These are phyloP conservation scores for Skeletonema menzelii DNA, from an alignment of 108 stramenopile species.

Conservation along the genomic window DNA sequence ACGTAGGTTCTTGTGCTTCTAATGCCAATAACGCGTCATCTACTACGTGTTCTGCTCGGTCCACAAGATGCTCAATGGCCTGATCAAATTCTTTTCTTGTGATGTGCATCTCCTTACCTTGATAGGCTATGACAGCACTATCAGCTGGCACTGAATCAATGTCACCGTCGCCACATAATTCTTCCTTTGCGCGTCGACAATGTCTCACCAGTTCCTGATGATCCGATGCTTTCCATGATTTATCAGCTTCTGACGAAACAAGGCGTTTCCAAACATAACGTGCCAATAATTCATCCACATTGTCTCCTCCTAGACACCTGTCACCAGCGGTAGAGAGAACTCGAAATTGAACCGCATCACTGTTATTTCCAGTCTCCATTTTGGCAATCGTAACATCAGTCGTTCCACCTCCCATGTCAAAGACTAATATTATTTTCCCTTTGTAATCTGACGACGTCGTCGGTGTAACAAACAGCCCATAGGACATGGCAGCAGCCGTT, in stretches of 20 bases:
- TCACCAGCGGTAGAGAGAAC: conserved; percentile 74
- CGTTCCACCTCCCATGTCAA: conserved; percentile 90
- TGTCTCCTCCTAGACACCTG: conserved; percentile 72
- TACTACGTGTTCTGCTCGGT: conserved; percentile 44
- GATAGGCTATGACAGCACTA: conserved; percentile 6
- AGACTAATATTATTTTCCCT: conserved; percentile 66
- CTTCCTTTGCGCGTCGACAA: conserved; percentile 76
- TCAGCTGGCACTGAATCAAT: conserved; percentile 20
- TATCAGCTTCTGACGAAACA: conserved; percentile 8
- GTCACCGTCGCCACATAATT: conserved; percentile 55
- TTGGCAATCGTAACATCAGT: conserved; percentile 82
- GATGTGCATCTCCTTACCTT: conserved; percentile 12
- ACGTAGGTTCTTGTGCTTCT: not conserved
- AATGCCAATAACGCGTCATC: conserved; percentile 39
- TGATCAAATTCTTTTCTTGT: conserved; percentile 50
- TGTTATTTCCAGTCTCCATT: conserved; percentile 23
- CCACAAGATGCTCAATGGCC: conserved; percentile 40
- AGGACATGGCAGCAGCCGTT: conserved; percentile 83
- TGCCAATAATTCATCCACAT: conserved; percentile 71
- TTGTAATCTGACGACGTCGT: not conserved
- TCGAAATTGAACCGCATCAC: conserved; percentile 40
- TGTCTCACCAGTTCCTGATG: conserved; percentile 40
- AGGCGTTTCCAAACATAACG: conserved; percentile 17
- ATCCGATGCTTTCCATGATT: conserved; percentile 16
- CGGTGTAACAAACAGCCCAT: conserved; percentile 70